Base-by-base conservation (phyloP, 768 basidiomycete genomes). In the Mycena chlorophos region DNA sequence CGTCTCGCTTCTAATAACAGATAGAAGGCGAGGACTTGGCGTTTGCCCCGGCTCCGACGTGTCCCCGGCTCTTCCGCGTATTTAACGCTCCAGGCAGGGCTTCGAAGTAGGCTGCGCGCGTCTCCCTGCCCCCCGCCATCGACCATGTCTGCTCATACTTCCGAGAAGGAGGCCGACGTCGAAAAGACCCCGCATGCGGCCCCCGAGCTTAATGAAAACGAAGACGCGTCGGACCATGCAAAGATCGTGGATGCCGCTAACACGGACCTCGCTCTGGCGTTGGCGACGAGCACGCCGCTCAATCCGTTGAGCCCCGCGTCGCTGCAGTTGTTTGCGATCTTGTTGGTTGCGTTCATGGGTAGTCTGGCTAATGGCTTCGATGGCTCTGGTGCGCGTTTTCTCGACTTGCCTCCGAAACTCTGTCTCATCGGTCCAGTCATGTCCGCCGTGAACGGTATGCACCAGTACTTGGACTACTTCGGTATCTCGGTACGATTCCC, bases 281-380 rank as follows among this genome's bases (percentile, higher is more conserved):
- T 78, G 26, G 71, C 77, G 25, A 74, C 71, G 22, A 74, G 75
- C 3, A 75, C 77, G 2, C 74, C 74, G 52, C 69, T 78, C 26
- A 75, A 70, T 25, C 70, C 76, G 3, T 67, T 64, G 6, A 76
- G 74, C 56, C 34, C 51, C 26, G 68, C 68, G 27, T 78, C 78
- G 2, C 58, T 79, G 16, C 72, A 78, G 53, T 70, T 79, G 14
- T 79, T 73, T 55, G 56, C 66, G 4, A 75, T 77, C 30, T 62
- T 79, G 28, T 58, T 75, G 10, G 75, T 77, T 5, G 71, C 77
- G 3, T 78, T 75, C 57, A 76, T 78, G 75, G 74, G 75, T 5
- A 76, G 75, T 57, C 58, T 76, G 58, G 74, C 78, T 1, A 78
- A 78, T 56, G 77, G 78, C 39, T 78, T 78, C 39, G 76, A 79